phyloP scores from a whole-genome alignment of 768 basidiomycete species.

The Calocybe gangraenosa region DNA sequence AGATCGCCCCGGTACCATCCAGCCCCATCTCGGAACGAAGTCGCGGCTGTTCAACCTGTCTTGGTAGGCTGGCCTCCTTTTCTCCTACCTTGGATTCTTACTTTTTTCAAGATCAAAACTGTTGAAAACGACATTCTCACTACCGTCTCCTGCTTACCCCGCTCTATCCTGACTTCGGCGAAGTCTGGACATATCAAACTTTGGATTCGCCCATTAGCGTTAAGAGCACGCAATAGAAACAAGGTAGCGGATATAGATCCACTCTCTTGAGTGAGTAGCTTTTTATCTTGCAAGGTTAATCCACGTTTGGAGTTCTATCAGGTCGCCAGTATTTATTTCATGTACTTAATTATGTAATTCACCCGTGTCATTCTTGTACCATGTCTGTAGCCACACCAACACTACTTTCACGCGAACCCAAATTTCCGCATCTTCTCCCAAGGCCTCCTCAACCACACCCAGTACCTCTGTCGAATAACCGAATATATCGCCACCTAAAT shows the following conservation, averaged over 20 bases:
- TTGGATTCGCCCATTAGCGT: constrained; percentile 75
- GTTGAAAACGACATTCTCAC: constrained; percentile 79
- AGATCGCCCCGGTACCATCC: constrained; percentile 66
- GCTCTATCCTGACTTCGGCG: constrained; percentile 73
- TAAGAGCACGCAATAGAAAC: constrained; percentile 29
- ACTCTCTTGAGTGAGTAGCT: background rate
- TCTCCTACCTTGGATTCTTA: constrained; percentile 1
- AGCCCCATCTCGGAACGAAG: constrained; percentile 87
- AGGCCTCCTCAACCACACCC: constrained; percentile 64
- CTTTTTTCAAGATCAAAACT: constrained; percentile 60
- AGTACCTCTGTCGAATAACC: constrained; percentile 48
- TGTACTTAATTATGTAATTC: no score
- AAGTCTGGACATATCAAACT: constrained; percentile 75
- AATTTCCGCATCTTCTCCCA: constrained; percentile 66
- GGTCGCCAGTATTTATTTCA: no score
- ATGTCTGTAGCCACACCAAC: constrained; percentile 62
- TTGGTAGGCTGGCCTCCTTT: constrained; percentile 46
- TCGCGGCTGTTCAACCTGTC: constrained; percentile 88
- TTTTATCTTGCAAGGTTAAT: no score
- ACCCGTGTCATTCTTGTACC: background rate
- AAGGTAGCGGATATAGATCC: constrained; percentile 14
- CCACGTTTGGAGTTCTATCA: no score
- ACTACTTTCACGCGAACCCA: constrained; percentile 57
- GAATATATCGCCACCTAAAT: constrained; percentile 54
- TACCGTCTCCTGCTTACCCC: constrained; percentile 71